Conservation (phyloP, 495 filamentous ascomycete species). For the Penicillium mononematosum region DNA sequence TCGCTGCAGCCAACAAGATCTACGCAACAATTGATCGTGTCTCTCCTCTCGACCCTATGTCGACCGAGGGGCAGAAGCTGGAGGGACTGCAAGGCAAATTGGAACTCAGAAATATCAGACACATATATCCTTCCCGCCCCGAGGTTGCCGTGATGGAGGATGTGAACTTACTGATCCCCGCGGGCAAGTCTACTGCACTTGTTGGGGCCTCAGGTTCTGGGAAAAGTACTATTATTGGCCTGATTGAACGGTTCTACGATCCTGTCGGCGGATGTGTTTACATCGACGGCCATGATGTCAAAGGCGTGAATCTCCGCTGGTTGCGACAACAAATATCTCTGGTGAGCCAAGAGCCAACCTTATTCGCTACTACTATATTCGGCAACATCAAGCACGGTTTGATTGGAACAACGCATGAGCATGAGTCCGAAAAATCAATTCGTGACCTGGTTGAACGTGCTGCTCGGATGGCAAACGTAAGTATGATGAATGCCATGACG, state of each 20-base stretch:
- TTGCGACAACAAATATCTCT: slow-evolving; percentile 85
- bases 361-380: slow-evolving; percentile 80
- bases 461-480: slow-evolving; percentile 15
- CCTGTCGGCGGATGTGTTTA: slow-evolving; percentile 75
- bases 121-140: slow-evolving; percentile 89
- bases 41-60: no score
- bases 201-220: slow-evolving; percentile 85
- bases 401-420: no score
- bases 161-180: slow-evolving; percentile 72
- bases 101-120: slow-evolving; percentile 58
- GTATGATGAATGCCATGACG: slow-evolving; percentile 16
- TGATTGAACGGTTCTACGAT: slow-evolving; percentile 90
- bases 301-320: slow-evolving; percentile 81
- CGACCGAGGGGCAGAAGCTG: no score
- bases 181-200: slow-evolving; percentile 82
- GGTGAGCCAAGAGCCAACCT: slow-evolving; percentile 72
- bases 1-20: no score
- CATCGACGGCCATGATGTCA: slow-evolving; percentile 80
- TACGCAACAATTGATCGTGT: no score
- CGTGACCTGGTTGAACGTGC: slow-evolving; percentile 26
- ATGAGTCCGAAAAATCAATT: no score
- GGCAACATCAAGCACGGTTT: slow-evolving; percentile 73
- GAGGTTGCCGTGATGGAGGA: slow-evolving; percentile 83
- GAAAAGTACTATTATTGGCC: slow-evolving; percentile 86
- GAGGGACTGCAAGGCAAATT: no score